Evolutionary conservation across 2,329 filamentous ascomycete genomes (phyloP), one percentile per base, ranked within the genome.

Genomic region (Pyricularia pennisetigena): DNA sequence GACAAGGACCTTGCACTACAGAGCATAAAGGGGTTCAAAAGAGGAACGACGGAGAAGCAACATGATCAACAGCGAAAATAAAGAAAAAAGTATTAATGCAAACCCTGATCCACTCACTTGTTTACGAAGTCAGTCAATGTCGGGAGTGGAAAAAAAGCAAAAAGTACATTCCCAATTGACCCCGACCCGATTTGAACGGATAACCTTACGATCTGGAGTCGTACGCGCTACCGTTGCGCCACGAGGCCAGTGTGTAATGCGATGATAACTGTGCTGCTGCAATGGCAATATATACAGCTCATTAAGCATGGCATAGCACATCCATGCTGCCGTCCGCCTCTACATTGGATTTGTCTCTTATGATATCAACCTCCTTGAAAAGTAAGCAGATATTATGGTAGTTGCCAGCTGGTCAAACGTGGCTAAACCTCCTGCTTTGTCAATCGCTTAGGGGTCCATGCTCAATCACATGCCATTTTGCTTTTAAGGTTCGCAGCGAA

Each of bases 111-210:
- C 7, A 24, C 12, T 9, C 6, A 32, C 2, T 14, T 41, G 3
- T 12, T 29, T n/a, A 23, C 23, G 23, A 5, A 12, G 54, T 32
- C 59, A 30, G 6, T 16, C 2, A 59, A 61, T 7, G 12, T 24
- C 16, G 26, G 14, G 14, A 14, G 12, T 28, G n/a, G 5, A 14
- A 24, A 26, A 54, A 49, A 23, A 3, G 1, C 30, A 65, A 65
- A 49, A 65, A 32, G 7, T 4, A n/a, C n/a, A 20, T 20, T 16
- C 5, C 3, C 24, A 1, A 65, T 14, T 65, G 64, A 65, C 64
- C 64, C 64, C 32, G 64, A 65, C 64, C 64, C 64, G 64, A 65
- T 65, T 65, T 65, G 64, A 65, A 65, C 64, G 64, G 64, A 65
- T 65, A 65, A 65, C 64, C 64, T 65, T 65, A 35, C 41, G 64